phyloP scores from a whole-genome alignment of 495 filamentous ascomycete species.

The Hapsidospora chrysogenum region DNA sequence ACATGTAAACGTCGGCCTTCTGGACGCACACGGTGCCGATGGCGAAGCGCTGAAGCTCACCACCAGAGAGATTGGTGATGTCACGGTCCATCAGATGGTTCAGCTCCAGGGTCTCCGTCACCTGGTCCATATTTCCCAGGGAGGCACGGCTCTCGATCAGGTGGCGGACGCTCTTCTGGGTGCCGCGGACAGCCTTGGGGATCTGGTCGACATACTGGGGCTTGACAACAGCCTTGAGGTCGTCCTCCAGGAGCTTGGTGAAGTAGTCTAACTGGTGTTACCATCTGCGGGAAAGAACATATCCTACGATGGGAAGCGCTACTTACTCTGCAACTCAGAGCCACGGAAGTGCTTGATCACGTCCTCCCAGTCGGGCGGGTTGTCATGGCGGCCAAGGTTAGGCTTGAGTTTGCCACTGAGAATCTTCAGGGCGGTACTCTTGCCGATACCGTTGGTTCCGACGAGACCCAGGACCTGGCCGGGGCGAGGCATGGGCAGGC shows the following conservation, averaged over 20 bases:
- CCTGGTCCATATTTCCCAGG: slow-evolving; percentile 69
- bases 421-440: slow-evolving; percentile 96
- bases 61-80: slow-evolving; percentile 77
- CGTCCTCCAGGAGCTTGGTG: slow-evolving; percentile 90
- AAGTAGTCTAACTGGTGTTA: slow-evolving; percentile 59
- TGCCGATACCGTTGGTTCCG: slow-evolving; percentile 98
- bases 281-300: not conserved
- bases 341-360: slow-evolving; percentile 96
- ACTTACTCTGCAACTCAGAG: slow-evolving; percentile 86
- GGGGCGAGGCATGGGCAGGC: slow-evolving; percentile 85
- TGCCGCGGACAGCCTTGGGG: slow-evolving; percentile 70
- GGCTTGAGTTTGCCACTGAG: slow-evolving; percentile 96
- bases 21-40: slow-evolving; percentile 92
- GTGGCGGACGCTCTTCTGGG: slow-evolving; percentile 56
- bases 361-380: slow-evolving; percentile 97
- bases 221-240: slow-evolving; percentile 94
- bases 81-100: slow-evolving; percentile 76
- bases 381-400: slow-evolving; percentile 85
- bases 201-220: slow-evolving; percentile 98
- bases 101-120: slow-evolving; percentile 73
- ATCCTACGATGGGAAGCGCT: not conserved
- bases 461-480: slow-evolving; percentile 95
- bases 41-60: slow-evolving; percentile 94
- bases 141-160: slow-evolving; percentile 59
- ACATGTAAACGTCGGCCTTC: slow-evolving; percentile 72